Evolutionary conservation across 345 rosid genomes (phyloP).

Genomic region (Melastoma malabathricum): DNA sequence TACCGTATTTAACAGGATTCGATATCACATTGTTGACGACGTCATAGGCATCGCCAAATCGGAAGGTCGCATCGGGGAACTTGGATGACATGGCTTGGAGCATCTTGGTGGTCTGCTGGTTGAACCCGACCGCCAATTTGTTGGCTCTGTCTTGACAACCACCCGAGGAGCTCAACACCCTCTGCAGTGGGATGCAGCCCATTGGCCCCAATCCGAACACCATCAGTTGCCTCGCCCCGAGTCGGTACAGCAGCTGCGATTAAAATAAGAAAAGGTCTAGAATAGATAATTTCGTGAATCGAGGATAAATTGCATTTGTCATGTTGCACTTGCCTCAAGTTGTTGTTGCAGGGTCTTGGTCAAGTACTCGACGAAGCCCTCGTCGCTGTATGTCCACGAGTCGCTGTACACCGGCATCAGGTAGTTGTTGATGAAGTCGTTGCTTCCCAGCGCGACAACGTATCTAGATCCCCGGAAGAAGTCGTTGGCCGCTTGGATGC

Average conservation of each 20-base stretch:
- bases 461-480: slow-evolving; percentile 58
- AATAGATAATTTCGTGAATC: too few relatives aligned
- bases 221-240: slow-evolving; percentile 70
- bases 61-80: slow-evolving; percentile 44
- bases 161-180: slow-evolving; percentile 58
- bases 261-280: too few relatives aligned
- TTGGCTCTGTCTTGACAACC: slow-evolving; percentile 62
- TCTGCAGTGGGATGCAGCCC: slow-evolving; percentile 98
- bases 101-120: slow-evolving; percentile 37
- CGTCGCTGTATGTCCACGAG: slow-evolving; percentile 78
- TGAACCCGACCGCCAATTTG: slow-evolving; percentile 53
- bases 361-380: slow-evolving; percentile 46
- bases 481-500: slow-evolving; percentile 33
- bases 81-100: slow-evolving; percentile 22
- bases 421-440: slow-evolving; percentile 96
- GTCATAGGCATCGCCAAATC: slow-evolving; percentile 80
- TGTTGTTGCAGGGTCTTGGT: slow-evolving; percentile 64
- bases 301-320: too few relatives aligned
- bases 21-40: slow-evolving; percentile 56
- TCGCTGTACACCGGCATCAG: slow-evolving; percentile 82
- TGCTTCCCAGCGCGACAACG: slow-evolving; percentile 88
- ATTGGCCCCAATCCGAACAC: slow-evolving; percentile 90
- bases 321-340: slow-evolving; percentile 27
- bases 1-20: slow-evolving; percentile 63
- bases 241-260: slow-evolving; percentile 34